Base-by-base conservation (phyloP, 2,329 filamentous ascomycete genomes). In the Piedraia hortae region DNA sequence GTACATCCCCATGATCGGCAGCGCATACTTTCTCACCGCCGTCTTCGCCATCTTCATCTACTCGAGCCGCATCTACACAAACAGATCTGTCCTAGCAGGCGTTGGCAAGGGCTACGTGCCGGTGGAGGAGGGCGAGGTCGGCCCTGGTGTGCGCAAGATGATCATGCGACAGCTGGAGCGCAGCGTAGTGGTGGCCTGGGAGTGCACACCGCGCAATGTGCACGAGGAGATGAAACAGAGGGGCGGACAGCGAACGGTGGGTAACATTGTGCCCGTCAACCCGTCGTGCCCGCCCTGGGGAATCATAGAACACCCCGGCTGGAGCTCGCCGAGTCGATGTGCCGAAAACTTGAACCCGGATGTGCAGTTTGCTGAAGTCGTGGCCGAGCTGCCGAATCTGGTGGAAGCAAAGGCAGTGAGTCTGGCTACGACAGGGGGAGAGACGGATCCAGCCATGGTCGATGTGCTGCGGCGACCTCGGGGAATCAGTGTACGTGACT, bases 391-490 rank as follows among this genome's bases (percentile, higher is more conserved):
- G 12, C 75, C 80, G 1, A 70, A 88, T 38, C 56, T 93, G 13
- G 73, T 93, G 30, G 82, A 93, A 49, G 82, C 75, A 6, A 82
- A 82, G 43, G 82, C 78, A 1, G 63, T 91, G n/a, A 78, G 74
- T 0, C 58, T 90, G 16, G 75, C 72, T 1, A 31, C 53, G 48
- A 30, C 49, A 42, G 15, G 10, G 35, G 36, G 42, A 40, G 28
- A 33, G 29, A 33, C 34, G 8, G 39, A 42, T 26, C 16, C 35
- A 37, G 10, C 43, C 44, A 63, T 73, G 1, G 61, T 80, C 4
- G 60, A 59, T 4, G 45, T 80, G 7, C 55, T 93, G 4, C 70
- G 73, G 36, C 55, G 78, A 23, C 61, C 65, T 2, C 51, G 55
- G 2, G 56, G 58, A 19, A 74, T 80, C 63, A 66, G 66, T 4